Percentiles rank a stretch among this genome's conserved stretches.
phyloP scores from a whole-genome alignment of 345 rosid species.

The Pelargonium nanum region DNA sequence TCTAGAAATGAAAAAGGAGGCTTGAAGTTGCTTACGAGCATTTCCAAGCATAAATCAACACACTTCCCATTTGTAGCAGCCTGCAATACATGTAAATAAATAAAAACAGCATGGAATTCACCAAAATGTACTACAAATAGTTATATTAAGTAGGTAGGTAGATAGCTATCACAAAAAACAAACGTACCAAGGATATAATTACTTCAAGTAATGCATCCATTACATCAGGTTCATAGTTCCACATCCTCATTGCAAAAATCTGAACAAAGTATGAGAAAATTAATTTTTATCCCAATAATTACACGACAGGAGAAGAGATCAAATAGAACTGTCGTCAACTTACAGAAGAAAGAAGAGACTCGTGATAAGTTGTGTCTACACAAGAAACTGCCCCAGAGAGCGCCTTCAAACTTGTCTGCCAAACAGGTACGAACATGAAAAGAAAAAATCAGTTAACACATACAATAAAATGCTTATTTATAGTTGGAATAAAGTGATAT shows the following conservation, averaged over 20 bases:
- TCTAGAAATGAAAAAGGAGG: conserved; percentile 39
- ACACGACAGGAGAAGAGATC: neutral
- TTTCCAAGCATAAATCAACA: conserved; percentile 50
- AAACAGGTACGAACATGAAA: conserved; percentile 5
- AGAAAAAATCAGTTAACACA: neutral
- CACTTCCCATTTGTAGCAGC: conserved; percentile 64
- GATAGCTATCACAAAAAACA: neutral
- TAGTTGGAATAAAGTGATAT: neutral
- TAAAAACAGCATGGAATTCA: neutral
- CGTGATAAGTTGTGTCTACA: conserved; percentile 47
- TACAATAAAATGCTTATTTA: neutral
- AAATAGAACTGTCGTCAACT: conserved; percentile 16
- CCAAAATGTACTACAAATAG: neutral
- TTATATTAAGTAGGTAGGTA: neutral
- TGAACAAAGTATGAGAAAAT: conserved; percentile 14
- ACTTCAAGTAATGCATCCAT: conserved; percentile 65
- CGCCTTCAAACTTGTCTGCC: conserved; percentile 57
- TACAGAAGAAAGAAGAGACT: conserved; percentile 54
- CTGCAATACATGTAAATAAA: conserved; percentile 21
- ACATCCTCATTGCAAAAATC: conserved; percentile 69
- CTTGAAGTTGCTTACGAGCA: conserved; percentile 58
- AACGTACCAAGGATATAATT: conserved; percentile 52
- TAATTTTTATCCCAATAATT: neutral
- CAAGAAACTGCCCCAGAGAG: conserved; percentile 62
- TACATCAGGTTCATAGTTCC: conserved; percentile 55